Conservation (phyloP, 352 stramenopile genomes). For the Phytopythium ostracodes region DNA sequence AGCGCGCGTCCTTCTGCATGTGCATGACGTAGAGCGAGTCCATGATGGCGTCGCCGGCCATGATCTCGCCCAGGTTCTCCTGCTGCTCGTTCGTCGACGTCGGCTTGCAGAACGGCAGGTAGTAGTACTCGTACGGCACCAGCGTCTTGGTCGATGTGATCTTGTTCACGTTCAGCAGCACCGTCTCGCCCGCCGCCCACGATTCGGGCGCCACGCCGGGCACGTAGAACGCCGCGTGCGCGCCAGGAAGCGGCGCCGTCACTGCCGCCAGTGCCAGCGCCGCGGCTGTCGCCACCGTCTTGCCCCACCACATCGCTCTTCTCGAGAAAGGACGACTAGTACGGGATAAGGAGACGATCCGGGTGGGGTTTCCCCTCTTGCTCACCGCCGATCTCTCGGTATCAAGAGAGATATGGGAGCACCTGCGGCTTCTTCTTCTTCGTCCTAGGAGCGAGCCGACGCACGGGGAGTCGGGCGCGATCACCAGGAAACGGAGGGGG, state of each 20-base stretch:
- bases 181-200: constrained; percentile 73
- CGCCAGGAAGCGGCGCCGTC: constrained; percentile 16
- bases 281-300: constrained; percentile 14
- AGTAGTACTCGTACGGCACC: constrained; percentile 99
- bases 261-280: constrained; percentile 14
- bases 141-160: constrained; percentile 98
- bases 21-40: constrained; percentile 88
- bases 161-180: constrained; percentile 97
- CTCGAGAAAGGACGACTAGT: background rate
- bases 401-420: background rate
- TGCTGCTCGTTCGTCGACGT: constrained; percentile 77
- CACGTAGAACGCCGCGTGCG: constrained; percentile 76
- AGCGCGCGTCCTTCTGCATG: constrained; percentile 88
- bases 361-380: background rate
- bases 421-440: background rate
- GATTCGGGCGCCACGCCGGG: constrained; percentile 82
- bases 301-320: constrained; percentile 24
- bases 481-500: background rate
- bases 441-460: background rate
- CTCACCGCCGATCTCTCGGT: background rate
- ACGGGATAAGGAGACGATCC: no score
- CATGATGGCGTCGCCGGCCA: constrained; percentile 90
- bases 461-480: constrained; percentile 4
- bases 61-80: constrained; percentile 92
- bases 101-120: constrained; percentile 92